Evolutionary conservation across 495 filamentous ascomycete genomes (phyloP).

Genomic region (Patellaria atrata): DNA sequence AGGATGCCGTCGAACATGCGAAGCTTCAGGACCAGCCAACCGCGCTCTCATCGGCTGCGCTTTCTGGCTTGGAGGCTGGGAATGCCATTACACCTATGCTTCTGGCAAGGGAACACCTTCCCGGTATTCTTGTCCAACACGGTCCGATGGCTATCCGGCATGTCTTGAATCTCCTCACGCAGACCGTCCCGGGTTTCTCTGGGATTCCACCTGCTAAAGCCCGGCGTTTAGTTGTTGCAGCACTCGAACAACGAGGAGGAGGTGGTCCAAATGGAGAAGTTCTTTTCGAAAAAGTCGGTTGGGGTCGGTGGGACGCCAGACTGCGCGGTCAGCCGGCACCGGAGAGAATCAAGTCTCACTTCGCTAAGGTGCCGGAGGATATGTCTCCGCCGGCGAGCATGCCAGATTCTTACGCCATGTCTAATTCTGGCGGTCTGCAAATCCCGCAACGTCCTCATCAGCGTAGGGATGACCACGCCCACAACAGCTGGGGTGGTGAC

Average conservation of each 20-base stretch:
- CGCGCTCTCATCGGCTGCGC: constrained; percentile 18
- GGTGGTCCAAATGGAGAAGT: constrained; percentile 59
- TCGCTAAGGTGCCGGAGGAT: constrained; percentile 5
- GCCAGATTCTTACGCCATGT: constrained; percentile 34
- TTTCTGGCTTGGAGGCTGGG: constrained; percentile 49
- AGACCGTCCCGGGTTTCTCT: constrained; percentile 84
- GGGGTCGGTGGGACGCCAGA: constrained; percentile 89
- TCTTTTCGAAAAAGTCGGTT: constrained; percentile 89
- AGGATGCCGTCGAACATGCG: constrained; percentile 46
- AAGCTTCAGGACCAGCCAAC: constrained; percentile 30
- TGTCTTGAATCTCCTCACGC: constrained; percentile 84
- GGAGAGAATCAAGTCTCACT: constrained; percentile 26
- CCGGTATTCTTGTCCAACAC: constrained; percentile 75
- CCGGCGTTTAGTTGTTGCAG: constrained; percentile 70
- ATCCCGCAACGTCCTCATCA: constrained; percentile 41
- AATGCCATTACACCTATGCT: constrained; percentile 75
- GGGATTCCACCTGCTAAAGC: constrained; percentile 85
- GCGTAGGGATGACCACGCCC: constrained; percentile 33
- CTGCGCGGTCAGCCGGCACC: constrained; percentile 49
- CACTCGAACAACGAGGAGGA: constrained; percentile 58
- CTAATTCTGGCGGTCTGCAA: constrained; percentile 41
- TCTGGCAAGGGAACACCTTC: constrained; percentile 83
- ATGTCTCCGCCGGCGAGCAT: constrained; percentile 32
- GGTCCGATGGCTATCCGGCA: constrained; percentile 89
- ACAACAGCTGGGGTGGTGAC: constrained; percentile 43